Conservation (phyloP, 352 stramenopile species). For the Phytophthora rubi region DNA sequence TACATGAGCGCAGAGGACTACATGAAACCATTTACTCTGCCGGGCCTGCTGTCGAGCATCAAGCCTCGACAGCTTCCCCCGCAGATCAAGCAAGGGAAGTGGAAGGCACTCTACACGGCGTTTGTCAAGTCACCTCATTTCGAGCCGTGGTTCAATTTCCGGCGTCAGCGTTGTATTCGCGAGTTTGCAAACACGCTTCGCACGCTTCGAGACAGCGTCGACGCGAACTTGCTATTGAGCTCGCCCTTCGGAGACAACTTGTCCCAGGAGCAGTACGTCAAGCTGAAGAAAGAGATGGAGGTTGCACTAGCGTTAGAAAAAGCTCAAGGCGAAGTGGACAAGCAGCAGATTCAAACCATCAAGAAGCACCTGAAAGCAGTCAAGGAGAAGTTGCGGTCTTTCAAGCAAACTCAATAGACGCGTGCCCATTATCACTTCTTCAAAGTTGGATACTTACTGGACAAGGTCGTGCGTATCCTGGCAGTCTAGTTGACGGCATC, state of each 20-base stretch:
- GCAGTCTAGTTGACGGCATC: constrained; percentile 48
- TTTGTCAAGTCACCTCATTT: constrained; percentile 82
- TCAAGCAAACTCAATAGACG: constrained; percentile 34
- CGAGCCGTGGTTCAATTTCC: constrained; percentile 77
- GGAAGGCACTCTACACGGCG: constrained; percentile 70
- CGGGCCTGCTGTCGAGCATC: constrained; percentile 66
- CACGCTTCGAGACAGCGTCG: constrained; percentile 55
- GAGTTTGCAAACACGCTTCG: constrained; percentile 72
- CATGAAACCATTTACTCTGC: constrained; percentile 74
- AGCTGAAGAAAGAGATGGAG: constrained; percentile 58
- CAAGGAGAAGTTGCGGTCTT: constrained; percentile 44
- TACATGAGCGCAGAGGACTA: constrained; percentile 74
- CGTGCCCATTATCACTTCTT: constrained; percentile 11
- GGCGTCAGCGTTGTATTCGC: constrained; percentile 67
- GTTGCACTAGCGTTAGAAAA: constrained; percentile 48
- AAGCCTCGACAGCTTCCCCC: constrained; percentile 58
- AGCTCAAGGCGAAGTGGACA: constrained; percentile 39
- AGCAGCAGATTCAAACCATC: constrained; percentile 52
- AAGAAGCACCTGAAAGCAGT: constrained; percentile 56
- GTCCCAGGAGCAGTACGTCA: constrained; percentile 49
- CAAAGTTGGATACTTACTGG: not conserved
- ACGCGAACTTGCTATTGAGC: constrained; percentile 39
- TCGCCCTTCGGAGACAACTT: constrained; percentile 54
- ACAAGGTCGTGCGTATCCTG: not conserved
- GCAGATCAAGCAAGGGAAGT: constrained; percentile 73